Evolutionary conservation across 306 rosid species (phyloP), one percentile per base, ranked within the genome.

Genomic region (Cicer chorassanicum): DNA sequence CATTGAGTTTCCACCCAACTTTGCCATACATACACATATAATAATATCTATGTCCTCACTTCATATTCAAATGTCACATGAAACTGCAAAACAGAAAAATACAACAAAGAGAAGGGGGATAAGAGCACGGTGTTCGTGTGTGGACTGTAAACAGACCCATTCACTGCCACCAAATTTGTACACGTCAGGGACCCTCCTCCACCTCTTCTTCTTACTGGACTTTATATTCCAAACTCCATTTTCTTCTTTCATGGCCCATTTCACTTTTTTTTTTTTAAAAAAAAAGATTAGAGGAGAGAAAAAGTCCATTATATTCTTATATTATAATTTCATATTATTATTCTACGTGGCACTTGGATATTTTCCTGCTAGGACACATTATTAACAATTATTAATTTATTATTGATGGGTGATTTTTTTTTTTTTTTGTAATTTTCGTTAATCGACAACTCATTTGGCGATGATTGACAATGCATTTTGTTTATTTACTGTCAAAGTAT

Each of bases 1-100:
- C 77, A 85, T 68, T 18, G 91, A 86, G 21, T 70, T 84, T 21
- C 84, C 86, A 72, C 69, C 80, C 81, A 84, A 72, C 5, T 86
- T 73, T 85, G 85, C 81, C 85, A 81, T 75, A 16, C 7, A 65
- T 40, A 55, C 67, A 65, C 4, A 4, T 21, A 41, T 43, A 14
- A 21, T 11, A 43, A 0, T 14, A 8, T 77, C 0, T 73, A 41
- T 34, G 6, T 57, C 63, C 75, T 18, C 5, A 21, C 21, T 56
- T 70, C 59, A 62, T 80, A 70, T 80, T 75, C 73, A 81, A 77
- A 56, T 16, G 41, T 59, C 73, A 80, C 76, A 86, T 80, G 76
- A 74, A 55, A 44, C 86, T 77, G 74, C 68, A 63, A 54, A 66
- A 24, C 4, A 76, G 7, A 3, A 65, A 21, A 41, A 43, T 45